Base-by-base conservation (phyloP, 148 eudicot species). In the Amaranthus palmeri region DNA sequence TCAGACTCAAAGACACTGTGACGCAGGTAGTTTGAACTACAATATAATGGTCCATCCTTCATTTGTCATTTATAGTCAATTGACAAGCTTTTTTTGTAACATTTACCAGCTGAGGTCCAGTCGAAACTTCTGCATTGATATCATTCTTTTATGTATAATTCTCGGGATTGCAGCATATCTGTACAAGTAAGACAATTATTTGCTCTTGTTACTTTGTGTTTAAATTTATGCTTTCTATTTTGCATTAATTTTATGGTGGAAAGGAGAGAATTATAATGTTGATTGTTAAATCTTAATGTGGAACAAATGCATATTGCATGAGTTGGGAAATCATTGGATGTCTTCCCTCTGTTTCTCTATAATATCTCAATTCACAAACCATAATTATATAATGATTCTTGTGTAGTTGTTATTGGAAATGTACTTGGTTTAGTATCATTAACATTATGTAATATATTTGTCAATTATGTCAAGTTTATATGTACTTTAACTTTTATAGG, bases 131-230 rank as follows among this genome's bases (percentile, higher is more conserved):
- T 95, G 99, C 70, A 86, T 95, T 36, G 97, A 95, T 78, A 95
- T 95, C 72, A 81, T 95, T 74, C 83, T 95, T 74, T 78, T 91
- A 80, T 91, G 97, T 73, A 79, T 95, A 69, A 91, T 95, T 82
- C 91, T 95, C 65, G 97, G 99, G 69, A 95, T 95, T 65, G 99
- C 99, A 64, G 92, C 97, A 62, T 95, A 91, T 75, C 71, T 95
- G 74, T 95, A 95, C 97, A 91, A 95, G 99, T 95, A 88, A 89
- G 93, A 68, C 76, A 61, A 36, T 68, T 1, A 0, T 9, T 74
- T 53, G 43, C 66, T 59, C 47, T 41, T 54, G 17, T 13, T 47
- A 15, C 36, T 5, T 62, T 25, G 36, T 25, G 36, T 25, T 25
- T 25, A 15, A 9, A 13, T 25, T 25, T 25, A 25, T n/a, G 36